Conservation (phyloP, 441 rosid species). For the Erodium trifolium region DNA sequence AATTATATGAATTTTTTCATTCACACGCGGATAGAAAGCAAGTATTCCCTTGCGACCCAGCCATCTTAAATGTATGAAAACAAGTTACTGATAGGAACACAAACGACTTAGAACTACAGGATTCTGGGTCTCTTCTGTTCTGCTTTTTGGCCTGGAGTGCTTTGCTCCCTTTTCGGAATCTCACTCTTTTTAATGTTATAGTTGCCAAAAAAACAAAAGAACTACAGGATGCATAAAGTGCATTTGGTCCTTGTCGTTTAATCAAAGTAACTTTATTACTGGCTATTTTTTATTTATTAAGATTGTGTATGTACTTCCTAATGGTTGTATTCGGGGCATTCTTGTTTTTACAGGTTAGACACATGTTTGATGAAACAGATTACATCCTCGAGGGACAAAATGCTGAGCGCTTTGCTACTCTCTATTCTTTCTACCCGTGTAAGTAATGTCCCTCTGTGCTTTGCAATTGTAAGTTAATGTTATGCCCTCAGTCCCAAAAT, state of each 20-base stretch:
- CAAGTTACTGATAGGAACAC: neutral
- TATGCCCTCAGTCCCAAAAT: neutral
- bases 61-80: constrained; percentile 2
- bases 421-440: constrained; percentile 51
- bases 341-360: constrained; percentile 80
- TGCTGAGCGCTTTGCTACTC: constrained; percentile 91
- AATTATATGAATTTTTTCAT: neutral
- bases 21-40: neutral
- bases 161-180: too few relatives aligned
- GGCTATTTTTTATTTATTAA: constrained; percentile 19
- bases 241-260: constrained; percentile 1
- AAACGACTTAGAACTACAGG: neutral
- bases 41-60: neutral
- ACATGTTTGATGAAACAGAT: constrained; percentile 98
- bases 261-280: neutral
- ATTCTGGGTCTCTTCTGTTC: neutral
- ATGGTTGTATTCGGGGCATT: constrained; percentile 39
- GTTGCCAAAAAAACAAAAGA: neutral
- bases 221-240: neutral
- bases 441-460: constrained; percentile 26
- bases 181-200: too few relatives aligned
- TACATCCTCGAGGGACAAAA: constrained; percentile 80
- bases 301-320: constrained; percentile 25
- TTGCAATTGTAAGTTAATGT: neutral
- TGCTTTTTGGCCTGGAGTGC: too few relatives aligned